Evolutionary conservation across 305 asterid genomes (phyloP).

Genomic region (Fraxinus velutina): DNA sequence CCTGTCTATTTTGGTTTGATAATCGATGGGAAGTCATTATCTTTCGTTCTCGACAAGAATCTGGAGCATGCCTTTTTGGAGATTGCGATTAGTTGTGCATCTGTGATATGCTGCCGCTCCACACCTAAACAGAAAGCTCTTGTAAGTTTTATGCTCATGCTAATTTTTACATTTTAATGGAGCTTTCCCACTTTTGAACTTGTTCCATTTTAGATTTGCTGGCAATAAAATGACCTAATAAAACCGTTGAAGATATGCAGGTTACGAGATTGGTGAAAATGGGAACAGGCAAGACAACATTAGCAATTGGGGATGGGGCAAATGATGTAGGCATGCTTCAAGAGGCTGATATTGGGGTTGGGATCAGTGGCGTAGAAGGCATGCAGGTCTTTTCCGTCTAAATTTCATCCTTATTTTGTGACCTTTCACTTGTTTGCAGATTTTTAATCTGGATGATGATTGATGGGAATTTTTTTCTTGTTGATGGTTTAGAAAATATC

Average conservation of each 20-base stretch:
- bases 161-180: slow-evolving; percentile 3
- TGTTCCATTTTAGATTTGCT: neutral
- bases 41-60: slow-evolving; percentile 54
- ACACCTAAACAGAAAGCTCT: slow-evolving; percentile 98
- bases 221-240: slow-evolving; percentile 41
- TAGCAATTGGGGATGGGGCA: slow-evolving; percentile 99
- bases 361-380: slow-evolving; percentile 97
- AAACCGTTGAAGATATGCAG: slow-evolving; percentile 63
- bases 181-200: neutral
- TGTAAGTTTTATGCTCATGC: slow-evolving; percentile 44
- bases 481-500: neutral
- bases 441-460: neutral
- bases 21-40: slow-evolving; percentile 76
- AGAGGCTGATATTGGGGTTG: slow-evolving; percentile 97
- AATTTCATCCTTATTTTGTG: neutral
- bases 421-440: neutral
- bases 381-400: slow-evolving; percentile 66
- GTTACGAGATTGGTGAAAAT: slow-evolving; percentile 89
- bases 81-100: slow-evolving; percentile 68
- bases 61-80: slow-evolving; percentile 64
- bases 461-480: neutral
- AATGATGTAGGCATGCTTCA: slow-evolving; percentile 99
- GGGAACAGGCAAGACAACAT: slow-evolving; percentile 69
- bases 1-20: slow-evolving; percentile 62
- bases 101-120: slow-evolving; percentile 95